Evolutionary conservation across 2,329 filamentous ascomycete genomes (phyloP), one percentile per base, ranked within the genome.

Genomic region (Cyclaneusma minus): DNA sequence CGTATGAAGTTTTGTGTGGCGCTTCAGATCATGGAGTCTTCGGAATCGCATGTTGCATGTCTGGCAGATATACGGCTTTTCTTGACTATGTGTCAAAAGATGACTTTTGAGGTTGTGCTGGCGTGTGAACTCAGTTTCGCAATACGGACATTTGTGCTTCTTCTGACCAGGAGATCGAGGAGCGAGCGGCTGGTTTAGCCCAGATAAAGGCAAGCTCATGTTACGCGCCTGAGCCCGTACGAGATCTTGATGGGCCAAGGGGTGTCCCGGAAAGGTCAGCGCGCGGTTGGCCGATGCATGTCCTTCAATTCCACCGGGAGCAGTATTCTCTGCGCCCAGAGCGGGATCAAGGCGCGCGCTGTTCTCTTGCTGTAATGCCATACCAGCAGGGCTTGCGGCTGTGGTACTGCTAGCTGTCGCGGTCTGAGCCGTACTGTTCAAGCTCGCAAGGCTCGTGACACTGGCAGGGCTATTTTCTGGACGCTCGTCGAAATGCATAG

Each of bases 31-130:
- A 48, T 98, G 89, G 27, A 95, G 62, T 36, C 89, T 73, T 29
- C 89, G 71, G 52, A 98, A 98, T 27, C 87, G 74, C 51, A 89
- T 81, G 41, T 87, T 71, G 49, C 89, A 98, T n/a, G 81, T 83
- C 35, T 82, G 75, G 48, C 89, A 98, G 15, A 89, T 70, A 46
- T 89, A 98, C 0, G 89, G 89, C 54, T 98, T 98, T 52, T 98
- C 89, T 60, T 98, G 87, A 44, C 85, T 94, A 52, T 95, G 89
- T 1, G 89, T 95, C 47, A 98, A 68, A 30, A 98, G 66, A 55
- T 98, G 89, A 40, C 84, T 94, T 56, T 95, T 98, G 15, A 95
- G 67, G 44, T 98, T 95, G 49, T 95, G 89, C 48, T 95, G 89
- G 22, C 89, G 72, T 15, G 89, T 98, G 41, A 98, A 98, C 44